Base-by-base conservation (phyloP, 2,329 filamentous ascomycete species). In the Cladosporium colombiae region DNA sequence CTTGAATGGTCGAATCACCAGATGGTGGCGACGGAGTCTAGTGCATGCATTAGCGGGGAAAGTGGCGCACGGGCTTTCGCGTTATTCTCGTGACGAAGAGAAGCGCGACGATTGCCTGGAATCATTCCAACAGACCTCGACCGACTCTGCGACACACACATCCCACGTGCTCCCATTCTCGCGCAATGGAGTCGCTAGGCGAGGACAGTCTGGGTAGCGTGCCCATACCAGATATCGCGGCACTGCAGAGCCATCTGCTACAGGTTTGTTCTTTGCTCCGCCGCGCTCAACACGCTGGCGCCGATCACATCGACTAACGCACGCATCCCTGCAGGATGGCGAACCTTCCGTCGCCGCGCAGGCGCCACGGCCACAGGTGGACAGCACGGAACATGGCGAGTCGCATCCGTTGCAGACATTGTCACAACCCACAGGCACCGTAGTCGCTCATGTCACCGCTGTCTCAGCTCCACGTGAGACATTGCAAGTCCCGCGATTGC, bases 131-230 rank as follows among this genome's bases (percentile, higher is more conserved):
- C 52, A 21, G 29, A 16, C 16, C 52, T n/a, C 18, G 27, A 21
- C 27, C 52, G 3, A 33, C 25, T n/a, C 52, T 31, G 52, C 27
- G 29, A 18, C n/a, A n/a, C 50, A 27, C 29, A 55, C n/a, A 21
- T 55, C 29, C 27, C 27, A 8, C 29, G 21, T 55, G 52, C 52
- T 55, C 27, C 5, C 18, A n/a, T 13, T 11, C 16, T 33, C 52
- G 33, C 18, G 23, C 23, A 37, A 74, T 74, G 73, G 72, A 68
- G 21, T 73, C 70, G 50, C 53, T 70, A 58, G 69, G 69, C 37
- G 69, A 72, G 67, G 69, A 67, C 50, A 75, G 70, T 62, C 23
- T 75, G 55, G 71, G 58, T 25, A 73, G 71, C 35, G 66, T 74
- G 27, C 68, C 69, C 18, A 49, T 67, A 16, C 55, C 65, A 25